phyloP scores from a whole-genome alignment of 2,329 filamentous ascomycete species.

The Fusarium sterilihyphosum region DNA sequence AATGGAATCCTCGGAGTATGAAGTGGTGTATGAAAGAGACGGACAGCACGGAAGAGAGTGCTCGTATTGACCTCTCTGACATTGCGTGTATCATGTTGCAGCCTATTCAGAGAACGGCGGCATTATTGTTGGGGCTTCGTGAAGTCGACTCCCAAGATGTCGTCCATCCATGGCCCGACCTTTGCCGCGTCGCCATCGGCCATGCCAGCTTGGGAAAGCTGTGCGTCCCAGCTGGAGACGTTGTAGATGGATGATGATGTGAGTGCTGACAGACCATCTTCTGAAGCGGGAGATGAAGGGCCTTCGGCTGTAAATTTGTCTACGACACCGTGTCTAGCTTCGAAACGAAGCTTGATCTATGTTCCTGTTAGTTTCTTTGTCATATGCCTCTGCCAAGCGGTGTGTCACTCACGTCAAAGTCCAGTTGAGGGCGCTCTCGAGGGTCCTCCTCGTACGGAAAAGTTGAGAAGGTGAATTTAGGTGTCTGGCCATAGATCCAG shows the following conservation, averaged over 20 bases:
- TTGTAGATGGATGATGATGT: slow-evolving; percentile 35
- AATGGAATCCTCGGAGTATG: slow-evolving; percentile 17
- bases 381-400: neutral
- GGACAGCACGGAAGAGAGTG: slow-evolving; percentile 7
- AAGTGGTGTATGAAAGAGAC: slow-evolving; percentile 36
- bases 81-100: slow-evolving; percentile 25
- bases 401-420: slow-evolving; percentile 53
- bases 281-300: slow-evolving; percentile 7
- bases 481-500: slow-evolving; percentile 89
- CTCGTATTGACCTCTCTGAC: slow-evolving; percentile 22
- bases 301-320: slow-evolving; percentile 46
- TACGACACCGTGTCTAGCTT: slow-evolving; percentile 51
- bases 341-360: slow-evolving; percentile 49
- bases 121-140: slow-evolving; percentile 37
- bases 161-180: slow-evolving; percentile 47
- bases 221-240: slow-evolving; percentile 42
- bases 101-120: slow-evolving; percentile 7
- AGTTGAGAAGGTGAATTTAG: slow-evolving; percentile 79
- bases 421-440: slow-evolving; percentile 62
- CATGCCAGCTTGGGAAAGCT: slow-evolving; percentile 42
- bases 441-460: slow-evolving; percentile 68
- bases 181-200: slow-evolving; percentile 30
- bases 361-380: slow-evolving; percentile 3
- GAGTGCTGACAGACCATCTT: slow-evolving; percentile 25
- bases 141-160: slow-evolving; percentile 45